Evolutionary conservation across 2,329 filamentous ascomycete genomes (phyloP), one percentile per base, ranked within the genome.

Genomic region (Aspergillus sp.): DNA sequence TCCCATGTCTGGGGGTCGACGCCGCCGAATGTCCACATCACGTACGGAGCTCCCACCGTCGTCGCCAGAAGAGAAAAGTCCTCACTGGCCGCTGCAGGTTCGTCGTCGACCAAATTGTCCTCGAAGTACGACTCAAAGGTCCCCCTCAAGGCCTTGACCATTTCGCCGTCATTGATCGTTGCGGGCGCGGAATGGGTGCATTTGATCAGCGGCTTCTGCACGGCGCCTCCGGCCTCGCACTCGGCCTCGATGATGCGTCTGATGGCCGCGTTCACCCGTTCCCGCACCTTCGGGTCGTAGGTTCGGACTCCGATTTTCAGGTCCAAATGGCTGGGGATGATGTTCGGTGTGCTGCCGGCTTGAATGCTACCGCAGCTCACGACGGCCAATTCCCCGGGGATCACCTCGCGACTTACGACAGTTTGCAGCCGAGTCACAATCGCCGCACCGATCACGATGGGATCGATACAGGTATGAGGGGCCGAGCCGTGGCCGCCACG

Each of bases 41-140:
- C 78, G 65, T 78, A 81, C 9, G 84, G 84, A 52, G 73, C 74
- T 2, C 77, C 77, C 51, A 82, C 78, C 32, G 74, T 74, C 0
- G 79, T 82, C 1, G 82, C 85, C 46, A 88, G 67, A 46, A 83
- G 78, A 0, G 79, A 75, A 64, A 87, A 86, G 63, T 88, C 86
- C 66, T 88, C 86, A 56, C 80, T 84, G 0, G 78, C 82, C 3
- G 75, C 71, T 0, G 82, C 64, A 0, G 76, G 73, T n/a, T 77
- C 69, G 16, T 77, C 75, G 12, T 81, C 70, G 0, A 73, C 62
- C 11, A 78, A 71, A 0, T 67, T 63, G 1, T 75, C 73, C 11
- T 61, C 67, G 62, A 87, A 86, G 58, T 83, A 80, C 1, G 70
- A 61, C 0, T 64, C 60, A 62, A 86, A 87, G 0, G 74, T 71